These are phyloP conservation scores for Groenewaldozyma tartarivorans DNA, from an alignment of 805 yeast genomes.

Conservation along the genomic window DNA sequence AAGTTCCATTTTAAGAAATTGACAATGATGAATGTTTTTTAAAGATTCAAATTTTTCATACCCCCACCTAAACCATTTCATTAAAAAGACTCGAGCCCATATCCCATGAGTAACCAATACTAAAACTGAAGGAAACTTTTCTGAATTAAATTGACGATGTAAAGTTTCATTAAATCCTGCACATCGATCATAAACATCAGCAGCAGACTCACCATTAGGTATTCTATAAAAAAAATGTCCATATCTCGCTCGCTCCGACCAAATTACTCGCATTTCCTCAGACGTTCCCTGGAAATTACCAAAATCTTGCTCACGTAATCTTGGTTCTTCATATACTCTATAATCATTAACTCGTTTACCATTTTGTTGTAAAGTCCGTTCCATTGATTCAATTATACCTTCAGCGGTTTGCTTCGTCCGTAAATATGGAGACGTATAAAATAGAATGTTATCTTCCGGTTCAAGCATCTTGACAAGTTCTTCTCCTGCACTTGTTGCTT, in stretches of 20 bases:
- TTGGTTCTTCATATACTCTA: conserved; percentile 71
- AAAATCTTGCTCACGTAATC: conserved; percentile 91
- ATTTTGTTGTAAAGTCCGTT: conserved; percentile 5
- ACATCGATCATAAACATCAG: conserved; percentile 87
- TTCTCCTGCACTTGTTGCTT: conserved; percentile 30
- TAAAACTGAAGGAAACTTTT: conserved; percentile 67
- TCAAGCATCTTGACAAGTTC: conserved; percentile 28
- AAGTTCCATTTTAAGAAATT: conserved; percentile 68
- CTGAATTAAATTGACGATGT: conserved; percentile 63
- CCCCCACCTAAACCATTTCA: conserved; percentile 93
- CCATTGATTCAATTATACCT: conserved; percentile 49
- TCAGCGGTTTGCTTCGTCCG: conserved; percentile 80
- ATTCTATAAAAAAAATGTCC: conserved; percentile 86
- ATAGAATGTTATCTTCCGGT: conserved; percentile 50
- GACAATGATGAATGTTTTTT: conserved; percentile 78
- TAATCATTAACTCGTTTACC: conserved; percentile 34
- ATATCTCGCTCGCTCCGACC: conserved; percentile 78
- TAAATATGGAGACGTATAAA: conserved; percentile 79
- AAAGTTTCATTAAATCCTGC: conserved; percentile 84
- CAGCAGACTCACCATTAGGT: conserved; percentile 92
- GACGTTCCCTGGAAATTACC: conserved; percentile 76
- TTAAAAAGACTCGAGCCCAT: conserved; percentile 84
- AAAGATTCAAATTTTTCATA: conserved; percentile 81
- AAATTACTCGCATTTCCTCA: conserved; percentile 68
- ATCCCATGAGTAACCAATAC: conserved; percentile 90